A percentile compares a stretch with the other conserved stretches of the same genome.
Conservation (phyloP, 495 filamentous ascomycete genomes). For the Penicillium goetzii region DNA sequence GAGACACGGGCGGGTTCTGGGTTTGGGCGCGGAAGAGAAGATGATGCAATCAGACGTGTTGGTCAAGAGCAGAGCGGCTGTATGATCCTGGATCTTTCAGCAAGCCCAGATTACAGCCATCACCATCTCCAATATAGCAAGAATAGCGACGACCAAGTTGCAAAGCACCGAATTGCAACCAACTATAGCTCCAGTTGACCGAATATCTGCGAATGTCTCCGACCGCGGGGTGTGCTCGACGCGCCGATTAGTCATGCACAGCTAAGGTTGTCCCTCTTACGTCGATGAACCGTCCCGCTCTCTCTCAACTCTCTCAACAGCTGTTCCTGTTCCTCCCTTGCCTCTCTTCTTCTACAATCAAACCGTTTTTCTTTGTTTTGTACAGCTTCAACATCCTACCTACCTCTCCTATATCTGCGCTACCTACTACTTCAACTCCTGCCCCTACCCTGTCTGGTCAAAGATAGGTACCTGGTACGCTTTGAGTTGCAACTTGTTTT, state of each 20-base stretch:
- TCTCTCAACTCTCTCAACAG: conserved; percentile 21
- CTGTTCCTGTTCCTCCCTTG: conserved; percentile 24
- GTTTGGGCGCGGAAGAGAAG: not conserved
- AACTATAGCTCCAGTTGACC: not conserved
- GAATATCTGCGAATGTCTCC: conserved; percentile 1
- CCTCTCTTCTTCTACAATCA: conserved; percentile 21
- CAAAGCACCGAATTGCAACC: not conserved
- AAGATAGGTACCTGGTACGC: conserved; percentile 42
- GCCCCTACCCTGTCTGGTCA: conserved; percentile 25
- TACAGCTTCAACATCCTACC: conserved; percentile 17
- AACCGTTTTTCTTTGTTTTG: conserved; percentile 11
- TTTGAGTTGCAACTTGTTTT: conserved; percentile 36
- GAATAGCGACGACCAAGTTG: not conserved
- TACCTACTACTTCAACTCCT: conserved; percentile 16
- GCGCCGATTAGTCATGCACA: conserved; percentile 25
- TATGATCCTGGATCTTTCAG: not conserved
- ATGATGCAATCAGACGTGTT: not conserved
- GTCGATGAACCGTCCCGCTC: conserved; percentile 33
- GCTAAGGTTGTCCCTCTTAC: conserved; percentile 48
- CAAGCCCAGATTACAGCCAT: not conserved
- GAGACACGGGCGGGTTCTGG: conserved; percentile 15
- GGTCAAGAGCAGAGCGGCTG: not conserved
- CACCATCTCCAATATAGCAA: not conserved
- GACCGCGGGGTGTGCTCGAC: conserved; percentile 15
- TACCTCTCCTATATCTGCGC: conserved; percentile 22